Conservation (phyloP, 2,329 filamentous ascomycete genomes). For the Thielaviopsis ethacetica region DNA sequence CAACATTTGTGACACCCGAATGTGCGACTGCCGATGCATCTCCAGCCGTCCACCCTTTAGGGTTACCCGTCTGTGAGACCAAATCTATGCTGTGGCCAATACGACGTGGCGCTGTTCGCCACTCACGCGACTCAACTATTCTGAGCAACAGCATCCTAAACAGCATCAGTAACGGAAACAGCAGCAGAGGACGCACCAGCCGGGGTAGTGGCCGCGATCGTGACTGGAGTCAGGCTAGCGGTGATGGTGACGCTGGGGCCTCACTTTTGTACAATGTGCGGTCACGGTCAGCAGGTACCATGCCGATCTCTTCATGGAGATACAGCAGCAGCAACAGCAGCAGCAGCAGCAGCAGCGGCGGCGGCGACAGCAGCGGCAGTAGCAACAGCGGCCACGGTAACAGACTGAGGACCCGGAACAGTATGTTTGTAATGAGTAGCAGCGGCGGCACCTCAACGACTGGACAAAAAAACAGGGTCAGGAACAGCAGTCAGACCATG, state of each 20-base stretch:
- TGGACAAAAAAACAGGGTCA: neutral
- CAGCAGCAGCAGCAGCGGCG: neutral
- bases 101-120: neutral
- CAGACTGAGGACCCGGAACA: neutral
- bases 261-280: neutral
- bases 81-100: neutral
- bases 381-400: neutral
- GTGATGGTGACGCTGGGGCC: neutral
- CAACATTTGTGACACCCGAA: neutral
- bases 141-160: neutral
- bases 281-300: neutral
- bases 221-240: neutral
- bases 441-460: neutral
- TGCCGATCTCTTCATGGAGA: neutral
- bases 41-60: neutral
- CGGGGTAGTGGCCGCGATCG: neutral
- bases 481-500: neutral
- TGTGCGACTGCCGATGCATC: neutral
- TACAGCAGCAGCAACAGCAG: neutral
- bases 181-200: neutral
- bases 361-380: neutral
- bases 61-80: neutral
- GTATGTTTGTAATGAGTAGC: neutral
- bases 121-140: neutral
- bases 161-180: neutral